Evolutionary conservation across 169 alveolate genomes (phyloP).

Genomic region (Plasmodium relictum): DNA sequence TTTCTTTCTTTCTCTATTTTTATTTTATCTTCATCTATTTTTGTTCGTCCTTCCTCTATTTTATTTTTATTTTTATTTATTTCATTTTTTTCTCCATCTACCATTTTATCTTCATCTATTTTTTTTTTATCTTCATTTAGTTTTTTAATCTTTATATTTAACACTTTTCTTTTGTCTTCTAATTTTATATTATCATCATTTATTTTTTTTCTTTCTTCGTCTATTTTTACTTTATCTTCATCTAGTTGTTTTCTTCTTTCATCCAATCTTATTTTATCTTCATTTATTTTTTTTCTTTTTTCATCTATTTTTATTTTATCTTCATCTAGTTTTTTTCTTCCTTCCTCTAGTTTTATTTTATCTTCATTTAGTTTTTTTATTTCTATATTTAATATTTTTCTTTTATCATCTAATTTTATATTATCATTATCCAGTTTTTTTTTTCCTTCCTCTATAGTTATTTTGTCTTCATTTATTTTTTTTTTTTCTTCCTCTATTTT

Average conservation of each 20-base stretch:
- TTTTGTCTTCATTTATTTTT: slow-evolving; percentile 30
- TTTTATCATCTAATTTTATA: slow-evolving; percentile 28
- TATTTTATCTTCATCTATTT: neutral
- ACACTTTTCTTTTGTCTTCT: slow-evolving; percentile 11
- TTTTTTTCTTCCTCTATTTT: too few species aligned
- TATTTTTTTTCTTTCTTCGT: neutral
- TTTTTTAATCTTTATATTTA: neutral
- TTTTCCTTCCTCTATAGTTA: slow-evolving; percentile 30
- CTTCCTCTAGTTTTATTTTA: neutral
- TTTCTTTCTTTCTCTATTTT: slow-evolving; percentile 22
- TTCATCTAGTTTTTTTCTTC: neutral
- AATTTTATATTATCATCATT: neutral
- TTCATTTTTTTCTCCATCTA: neutral
- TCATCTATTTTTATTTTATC: too few species aligned
- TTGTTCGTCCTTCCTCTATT: neutral
- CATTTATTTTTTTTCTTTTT: neutral
- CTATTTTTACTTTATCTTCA: neutral
- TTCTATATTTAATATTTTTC: neutral
- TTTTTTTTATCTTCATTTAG: neutral
- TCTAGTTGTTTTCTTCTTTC: neutral
- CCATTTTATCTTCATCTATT: neutral
- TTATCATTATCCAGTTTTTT: slow-evolving; percentile 19
- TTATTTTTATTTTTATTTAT: neutral
- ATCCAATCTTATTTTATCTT: neutral
- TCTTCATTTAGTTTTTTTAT: slow-evolving; percentile 21